Percentiles rank a stretch among this genome's conserved stretches.
phyloP scores from a whole-genome alignment of 495 filamentous ascomycete genomes.

The Xylaria flabelliformis region DNA sequence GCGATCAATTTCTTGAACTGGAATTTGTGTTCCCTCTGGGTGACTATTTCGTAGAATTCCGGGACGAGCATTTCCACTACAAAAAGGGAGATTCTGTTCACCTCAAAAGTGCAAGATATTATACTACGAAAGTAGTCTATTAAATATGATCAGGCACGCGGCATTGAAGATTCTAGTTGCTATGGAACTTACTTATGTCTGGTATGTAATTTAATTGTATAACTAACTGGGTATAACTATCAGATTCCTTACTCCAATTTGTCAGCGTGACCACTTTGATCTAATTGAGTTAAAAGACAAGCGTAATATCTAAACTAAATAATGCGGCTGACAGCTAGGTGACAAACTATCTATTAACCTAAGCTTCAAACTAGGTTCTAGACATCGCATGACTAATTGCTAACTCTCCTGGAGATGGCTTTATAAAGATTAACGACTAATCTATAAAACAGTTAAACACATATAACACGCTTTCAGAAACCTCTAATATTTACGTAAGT shows the following conservation, averaged over 20 bases:
- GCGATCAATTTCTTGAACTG: neutral
- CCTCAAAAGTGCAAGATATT: neutral
- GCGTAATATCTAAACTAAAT: neutral
- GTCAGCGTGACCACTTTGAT: neutral
- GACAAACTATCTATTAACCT: neutral
- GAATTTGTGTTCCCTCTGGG: neutral
- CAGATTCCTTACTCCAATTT: neutral
- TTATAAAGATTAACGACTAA: neutral
- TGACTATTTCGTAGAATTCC: neutral
- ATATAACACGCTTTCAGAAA: neutral
- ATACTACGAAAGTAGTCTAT: neutral
- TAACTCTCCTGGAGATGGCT: too few species aligned
- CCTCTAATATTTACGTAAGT: neutral
- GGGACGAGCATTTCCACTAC: neutral
- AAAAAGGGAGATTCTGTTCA: neutral
- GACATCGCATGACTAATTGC: neutral
- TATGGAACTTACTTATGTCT: neutral
- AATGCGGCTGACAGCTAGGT: neutral
- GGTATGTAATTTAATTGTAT: neutral
- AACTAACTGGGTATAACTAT: neutral
- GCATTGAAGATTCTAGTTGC: neutral
- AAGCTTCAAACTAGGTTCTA: neutral
- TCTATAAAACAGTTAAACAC: neutral
- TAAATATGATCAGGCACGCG: neutral
- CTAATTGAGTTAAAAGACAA: neutral